Evolutionary conservation across 2,329 filamentous ascomycete genomes (phyloP).

Genomic region (Plenodomus lindquistii): DNA sequence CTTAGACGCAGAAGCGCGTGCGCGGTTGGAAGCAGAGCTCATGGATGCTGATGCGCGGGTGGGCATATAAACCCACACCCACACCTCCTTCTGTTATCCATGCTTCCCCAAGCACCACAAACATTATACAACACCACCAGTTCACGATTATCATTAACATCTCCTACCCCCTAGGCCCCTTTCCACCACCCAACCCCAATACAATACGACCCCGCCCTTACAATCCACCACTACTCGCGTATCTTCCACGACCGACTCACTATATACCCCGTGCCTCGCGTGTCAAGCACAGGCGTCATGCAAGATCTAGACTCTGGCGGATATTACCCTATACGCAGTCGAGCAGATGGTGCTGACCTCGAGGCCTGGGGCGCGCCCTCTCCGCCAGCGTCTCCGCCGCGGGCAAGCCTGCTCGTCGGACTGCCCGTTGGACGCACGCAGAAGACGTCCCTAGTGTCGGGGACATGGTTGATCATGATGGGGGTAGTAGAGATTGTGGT

Average conservation of each 20-base stretch:
- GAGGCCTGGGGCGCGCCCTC: too few species aligned
- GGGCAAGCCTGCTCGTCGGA: too few species aligned
- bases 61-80: not conserved
- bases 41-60: slow-evolving; percentile 21
- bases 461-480: too few species aligned
- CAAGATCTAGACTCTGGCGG: not conserved
- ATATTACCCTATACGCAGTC: too few species aligned
- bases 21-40: slow-evolving; percentile 40
- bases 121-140: too few species aligned
- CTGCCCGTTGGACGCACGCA: too few species aligned
- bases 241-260: not conserved
- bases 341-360: too few species aligned
- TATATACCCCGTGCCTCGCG: not conserved
- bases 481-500: too few species aligned
- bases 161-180: not conserved
- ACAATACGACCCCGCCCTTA: not conserved
- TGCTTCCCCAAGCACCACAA: too few species aligned
- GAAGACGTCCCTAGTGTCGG: too few species aligned
- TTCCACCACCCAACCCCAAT: not conserved
- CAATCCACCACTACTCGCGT: not conserved
- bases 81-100: too few species aligned
- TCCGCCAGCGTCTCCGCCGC: too few species aligned
- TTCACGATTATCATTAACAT: not conserved
- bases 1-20: slow-evolving; percentile 23
- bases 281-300: not conserved